Percentiles rank a stretch among this genome's conserved stretches.
phyloP scores from a whole-genome alignment of 73 alveolate genomes.

The Paramecium biaurelia region DNA sequence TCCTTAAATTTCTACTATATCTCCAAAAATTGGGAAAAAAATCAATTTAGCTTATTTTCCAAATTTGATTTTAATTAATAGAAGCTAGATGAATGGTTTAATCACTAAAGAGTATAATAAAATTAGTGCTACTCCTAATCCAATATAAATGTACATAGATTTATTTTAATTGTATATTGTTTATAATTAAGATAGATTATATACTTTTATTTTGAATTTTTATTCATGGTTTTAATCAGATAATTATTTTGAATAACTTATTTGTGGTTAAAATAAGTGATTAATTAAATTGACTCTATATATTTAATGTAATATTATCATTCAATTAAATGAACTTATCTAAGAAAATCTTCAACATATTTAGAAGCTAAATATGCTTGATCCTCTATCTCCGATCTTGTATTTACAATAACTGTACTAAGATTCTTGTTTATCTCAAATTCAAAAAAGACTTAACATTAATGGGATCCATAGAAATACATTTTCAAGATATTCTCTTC shows the following conservation, averaged over 20 bases:
- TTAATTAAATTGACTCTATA: background rate
- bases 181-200: background rate
- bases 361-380: conserved; percentile 5
- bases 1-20: background rate
- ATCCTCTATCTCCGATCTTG: conserved; percentile 52
- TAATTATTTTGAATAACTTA: background rate
- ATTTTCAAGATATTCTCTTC: conserved; percentile 55
- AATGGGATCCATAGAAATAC: conserved; percentile 38
- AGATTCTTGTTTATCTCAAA: conserved; percentile 27
- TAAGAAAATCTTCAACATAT: conserved; percentile 51
- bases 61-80: background rate
- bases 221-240: background rate
- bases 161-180: background rate
- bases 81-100: background rate
- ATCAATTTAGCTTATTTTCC: background rate
- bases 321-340: background rate
- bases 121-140: background rate
- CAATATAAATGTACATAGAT: background rate
- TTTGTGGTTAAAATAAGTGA: background rate
- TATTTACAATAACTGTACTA: background rate
- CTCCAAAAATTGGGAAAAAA: background rate
- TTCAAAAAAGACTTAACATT: conserved; percentile 14
- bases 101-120: background rate
- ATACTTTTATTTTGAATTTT: background rate
- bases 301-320: background rate